Conservation (phyloP, 2,329 filamentous ascomycete species). For the Ophiostoma tasmaniense region DNA sequence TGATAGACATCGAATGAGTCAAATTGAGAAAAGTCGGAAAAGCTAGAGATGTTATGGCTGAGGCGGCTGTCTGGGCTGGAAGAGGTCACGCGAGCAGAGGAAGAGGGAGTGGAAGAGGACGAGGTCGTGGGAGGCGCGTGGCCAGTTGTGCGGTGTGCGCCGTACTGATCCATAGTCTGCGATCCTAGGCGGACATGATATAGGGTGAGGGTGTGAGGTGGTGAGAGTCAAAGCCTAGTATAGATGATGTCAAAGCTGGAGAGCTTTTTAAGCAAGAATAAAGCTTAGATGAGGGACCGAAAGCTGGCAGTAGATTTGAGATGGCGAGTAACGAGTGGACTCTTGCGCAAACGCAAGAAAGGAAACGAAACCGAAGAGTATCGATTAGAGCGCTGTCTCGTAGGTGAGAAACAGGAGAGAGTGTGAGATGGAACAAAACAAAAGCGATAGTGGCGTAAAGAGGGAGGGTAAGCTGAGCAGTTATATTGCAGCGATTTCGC, state of each 20-base stretch:
- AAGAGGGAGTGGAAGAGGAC: not conserved
- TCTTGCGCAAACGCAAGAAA: constrained; percentile 7
- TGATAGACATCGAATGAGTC: constrained; percentile 44
- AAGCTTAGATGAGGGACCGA: not conserved
- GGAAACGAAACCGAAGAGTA: not conserved
- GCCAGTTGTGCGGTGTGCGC: constrained; percentile 11
- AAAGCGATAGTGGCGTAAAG: not conserved
- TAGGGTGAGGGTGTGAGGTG: not conserved
- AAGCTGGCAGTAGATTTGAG: not conserved
- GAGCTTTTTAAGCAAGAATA: not conserved
- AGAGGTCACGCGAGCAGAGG: constrained; percentile 5
- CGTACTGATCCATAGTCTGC: constrained; percentile 16
- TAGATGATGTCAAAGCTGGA: not conserved
- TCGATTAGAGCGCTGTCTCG: too few relatives aligned
- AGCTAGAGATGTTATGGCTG: constrained; percentile 23
- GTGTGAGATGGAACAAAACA: not conserved
- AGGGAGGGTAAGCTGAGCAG: not conserved
- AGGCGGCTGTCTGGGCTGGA: constrained; percentile 3
- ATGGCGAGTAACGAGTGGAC: not conserved
- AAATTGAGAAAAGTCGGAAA: constrained; percentile 27
- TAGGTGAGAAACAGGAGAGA: not conserved
- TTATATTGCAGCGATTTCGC: not conserved
- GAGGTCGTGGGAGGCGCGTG: not conserved
- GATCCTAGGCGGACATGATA: not conserved
- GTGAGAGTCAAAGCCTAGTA: too few relatives aligned